Evolutionary conservation across 2,329 filamentous ascomycete species (phyloP).

Genomic region (Talaromyces verruculosus): DNA sequence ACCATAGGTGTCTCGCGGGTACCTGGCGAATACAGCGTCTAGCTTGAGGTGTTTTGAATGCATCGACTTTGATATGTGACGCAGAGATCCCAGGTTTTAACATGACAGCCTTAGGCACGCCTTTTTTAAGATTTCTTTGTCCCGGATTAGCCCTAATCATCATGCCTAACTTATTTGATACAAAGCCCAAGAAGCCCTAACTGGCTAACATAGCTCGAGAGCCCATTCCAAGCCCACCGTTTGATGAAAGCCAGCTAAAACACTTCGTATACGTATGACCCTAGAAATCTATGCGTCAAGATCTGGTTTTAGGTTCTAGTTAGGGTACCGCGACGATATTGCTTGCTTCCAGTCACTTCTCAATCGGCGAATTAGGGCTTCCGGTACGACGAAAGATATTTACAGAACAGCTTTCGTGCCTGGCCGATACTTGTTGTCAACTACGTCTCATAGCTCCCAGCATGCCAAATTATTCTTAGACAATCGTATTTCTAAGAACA

Average conservation of each 20-base stretch:
- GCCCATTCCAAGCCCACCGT: no score
- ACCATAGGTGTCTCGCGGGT: neutral
- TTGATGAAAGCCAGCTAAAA: no score
- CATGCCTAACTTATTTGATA: neutral
- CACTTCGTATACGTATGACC: no score
- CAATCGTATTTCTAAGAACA: neutral
- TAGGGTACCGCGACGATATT: neutral
- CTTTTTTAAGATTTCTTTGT: no score
- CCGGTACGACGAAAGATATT: neutral
- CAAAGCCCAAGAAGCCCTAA: neutral
- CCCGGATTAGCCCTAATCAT: neutral
- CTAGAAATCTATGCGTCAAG: no score
- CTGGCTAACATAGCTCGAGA: neutral
- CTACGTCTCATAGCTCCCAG: neutral
- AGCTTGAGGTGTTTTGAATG: neutral
- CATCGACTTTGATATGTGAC: neutral
- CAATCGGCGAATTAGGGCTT: neutral
- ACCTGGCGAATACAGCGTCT: neutral
- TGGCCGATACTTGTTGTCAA: neutral
- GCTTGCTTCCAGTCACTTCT: neutral
- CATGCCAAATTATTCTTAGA: neutral
- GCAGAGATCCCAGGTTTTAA: neutral
- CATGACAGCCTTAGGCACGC: neutral
- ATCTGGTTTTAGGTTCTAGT: no score
- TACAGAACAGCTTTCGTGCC: neutral